These are phyloP conservation scores for Penicillium sclerotigenum DNA, from an alignment of 2,329 filamentous ascomycete species.

Conservation along the genomic window DNA sequence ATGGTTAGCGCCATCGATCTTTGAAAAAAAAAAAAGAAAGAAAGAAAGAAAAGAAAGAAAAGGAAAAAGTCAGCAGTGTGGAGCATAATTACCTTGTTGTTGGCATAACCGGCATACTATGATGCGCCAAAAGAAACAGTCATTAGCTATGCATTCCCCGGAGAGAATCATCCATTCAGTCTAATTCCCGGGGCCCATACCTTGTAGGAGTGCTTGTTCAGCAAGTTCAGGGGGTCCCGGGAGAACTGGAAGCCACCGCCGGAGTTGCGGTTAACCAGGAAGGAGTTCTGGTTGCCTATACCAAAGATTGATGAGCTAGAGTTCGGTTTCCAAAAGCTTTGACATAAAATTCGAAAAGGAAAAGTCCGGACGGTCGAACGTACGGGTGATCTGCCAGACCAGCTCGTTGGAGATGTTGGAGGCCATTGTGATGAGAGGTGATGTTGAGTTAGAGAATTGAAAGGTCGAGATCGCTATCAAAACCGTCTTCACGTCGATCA, in stretches of 20 bases:
- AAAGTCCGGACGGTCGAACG: constrained; percentile 45
- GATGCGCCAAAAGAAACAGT: constrained; percentile 5
- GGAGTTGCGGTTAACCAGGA: constrained; percentile 82
- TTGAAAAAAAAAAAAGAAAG: no score
- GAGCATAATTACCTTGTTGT: constrained; percentile 70
- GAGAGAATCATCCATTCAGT: constrained; percentile 9
- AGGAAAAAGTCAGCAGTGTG: constrained; percentile 7
- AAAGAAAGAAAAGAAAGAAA: background rate
- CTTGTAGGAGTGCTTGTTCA: constrained; percentile 89
- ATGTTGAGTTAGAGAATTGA: constrained; percentile 26
- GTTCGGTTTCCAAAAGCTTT: background rate
- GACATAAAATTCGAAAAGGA: background rate
- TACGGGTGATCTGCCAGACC: constrained; percentile 93
- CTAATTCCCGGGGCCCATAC: constrained; percentile 44
- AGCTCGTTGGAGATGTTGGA: constrained; percentile 84
- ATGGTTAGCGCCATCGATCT: background rate
- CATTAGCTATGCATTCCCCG: constrained; percentile 23
- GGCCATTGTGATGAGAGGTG: constrained; percentile 38
- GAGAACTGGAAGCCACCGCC: constrained; percentile 85
- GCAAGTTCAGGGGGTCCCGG: constrained; percentile 88
- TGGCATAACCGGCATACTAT: constrained; percentile 87
- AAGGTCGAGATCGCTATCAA: constrained; percentile 22
- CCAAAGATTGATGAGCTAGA: constrained; percentile 14
- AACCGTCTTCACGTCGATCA: constrained; percentile 10
- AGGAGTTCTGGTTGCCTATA: constrained; percentile 81